A percentile compares a stretch with the other conserved stretches of the same genome.
Conservation (phyloP, 441 rosid species). For the Gossypium schwendimanii region DNA sequence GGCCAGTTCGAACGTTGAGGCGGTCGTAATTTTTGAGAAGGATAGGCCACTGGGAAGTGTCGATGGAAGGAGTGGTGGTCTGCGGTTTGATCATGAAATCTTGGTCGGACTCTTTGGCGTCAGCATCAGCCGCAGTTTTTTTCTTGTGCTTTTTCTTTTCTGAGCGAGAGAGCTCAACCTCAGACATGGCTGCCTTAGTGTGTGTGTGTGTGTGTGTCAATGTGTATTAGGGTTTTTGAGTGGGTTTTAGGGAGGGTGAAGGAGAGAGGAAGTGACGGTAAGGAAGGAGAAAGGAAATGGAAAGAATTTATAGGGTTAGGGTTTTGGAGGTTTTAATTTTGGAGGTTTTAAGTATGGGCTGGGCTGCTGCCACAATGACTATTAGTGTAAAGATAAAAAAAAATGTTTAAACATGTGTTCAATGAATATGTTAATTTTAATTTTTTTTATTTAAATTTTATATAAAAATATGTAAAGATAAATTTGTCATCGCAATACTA, state of each 20-base stretch:
- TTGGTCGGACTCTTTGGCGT: slow-evolving; percentile 15
- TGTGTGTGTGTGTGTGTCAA: no score
- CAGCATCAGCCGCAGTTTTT: slow-evolving; percentile 18
- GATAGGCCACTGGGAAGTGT: slow-evolving; percentile 87
- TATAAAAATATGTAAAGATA: no score
- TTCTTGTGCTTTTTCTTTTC: slow-evolving; percentile 70
- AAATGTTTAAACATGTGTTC: no score
- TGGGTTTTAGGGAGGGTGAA: slow-evolving; percentile 13
- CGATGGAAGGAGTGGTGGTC: slow-evolving; percentile 60
- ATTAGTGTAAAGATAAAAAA: no score
- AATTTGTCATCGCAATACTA: no score
- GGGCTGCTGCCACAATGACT: not conserved
- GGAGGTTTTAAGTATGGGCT: no score
- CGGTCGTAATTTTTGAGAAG: slow-evolving; percentile 81
- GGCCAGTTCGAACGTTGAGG: slow-evolving; percentile 90
- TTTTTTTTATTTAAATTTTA: no score
- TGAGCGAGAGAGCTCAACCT: slow-evolving; percentile 45
- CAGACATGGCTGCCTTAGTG: slow-evolving; percentile 38
- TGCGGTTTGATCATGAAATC: slow-evolving; percentile 80
- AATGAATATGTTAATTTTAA: no score
- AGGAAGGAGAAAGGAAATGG: slow-evolving; percentile 11
- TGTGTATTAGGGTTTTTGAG: slow-evolving; percentile 13
- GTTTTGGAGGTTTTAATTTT: slow-evolving; percentile 37
- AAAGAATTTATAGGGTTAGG: slow-evolving; percentile 34
- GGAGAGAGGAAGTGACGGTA: not conserved